These are phyloP conservation scores for Daldinia eschscholtzii DNA, from an alignment of 2,329 filamentous ascomycete genomes.

Conservation along the genomic window DNA sequence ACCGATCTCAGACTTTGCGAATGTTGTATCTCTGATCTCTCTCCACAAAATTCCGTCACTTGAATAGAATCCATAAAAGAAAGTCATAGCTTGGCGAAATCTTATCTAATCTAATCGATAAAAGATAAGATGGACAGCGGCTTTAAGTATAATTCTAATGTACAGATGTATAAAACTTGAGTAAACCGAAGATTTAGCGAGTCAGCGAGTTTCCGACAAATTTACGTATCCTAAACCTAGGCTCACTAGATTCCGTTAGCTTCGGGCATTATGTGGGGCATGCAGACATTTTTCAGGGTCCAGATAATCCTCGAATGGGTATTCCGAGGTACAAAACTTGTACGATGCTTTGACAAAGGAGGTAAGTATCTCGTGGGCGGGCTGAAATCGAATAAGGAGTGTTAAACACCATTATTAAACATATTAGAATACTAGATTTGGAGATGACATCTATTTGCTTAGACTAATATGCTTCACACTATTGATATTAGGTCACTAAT, in stretches of 20 bases:
- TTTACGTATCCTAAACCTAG: constrained; percentile 32
- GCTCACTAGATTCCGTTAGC: constrained; percentile 21
- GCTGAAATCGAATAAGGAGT: neutral
- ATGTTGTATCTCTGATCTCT: constrained; percentile 5
- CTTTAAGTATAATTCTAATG: neutral
- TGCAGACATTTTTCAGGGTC: constrained; percentile 36
- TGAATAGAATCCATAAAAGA: neutral
- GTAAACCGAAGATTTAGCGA: constrained; percentile 35
- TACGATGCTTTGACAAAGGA: constrained; percentile 4
- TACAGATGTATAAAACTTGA: neutral
- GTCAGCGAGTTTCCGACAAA: constrained; percentile 36
- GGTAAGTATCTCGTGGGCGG: neutral
- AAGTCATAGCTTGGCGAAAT: constrained; percentile 12
- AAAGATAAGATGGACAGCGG: constrained; percentile 10
- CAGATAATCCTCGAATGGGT: constrained; percentile 2
- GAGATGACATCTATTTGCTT: constrained; percentile 11
- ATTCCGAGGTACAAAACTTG: constrained; percentile 27
- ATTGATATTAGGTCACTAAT: constrained; percentile 32
- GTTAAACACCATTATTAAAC: constrained; percentile 4
- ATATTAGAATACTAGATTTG: constrained; percentile 14
- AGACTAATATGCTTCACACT: constrained; percentile 7
- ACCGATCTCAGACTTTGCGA: neutral
- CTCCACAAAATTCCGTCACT: constrained; percentile 9
- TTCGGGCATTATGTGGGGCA: constrained; percentile 35
- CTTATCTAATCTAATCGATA: constrained; percentile 29